Conservation (phyloP, 169 alveolate genomes). For the Plasmodium coatneyi region DNA sequence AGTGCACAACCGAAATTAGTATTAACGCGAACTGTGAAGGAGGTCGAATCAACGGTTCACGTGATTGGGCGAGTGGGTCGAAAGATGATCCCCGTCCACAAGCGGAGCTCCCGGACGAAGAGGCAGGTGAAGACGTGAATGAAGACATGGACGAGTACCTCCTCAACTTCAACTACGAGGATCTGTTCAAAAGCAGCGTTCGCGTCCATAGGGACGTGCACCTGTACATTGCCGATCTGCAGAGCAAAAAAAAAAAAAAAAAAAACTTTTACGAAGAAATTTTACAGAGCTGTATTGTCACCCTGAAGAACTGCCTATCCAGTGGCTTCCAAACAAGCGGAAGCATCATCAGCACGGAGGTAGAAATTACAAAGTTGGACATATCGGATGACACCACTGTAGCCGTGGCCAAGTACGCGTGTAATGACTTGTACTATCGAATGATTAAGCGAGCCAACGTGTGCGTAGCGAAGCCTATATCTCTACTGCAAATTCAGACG, state of each 20-base stretch:
- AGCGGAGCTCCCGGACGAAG: background rate
- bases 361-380: conserved; percentile 50
- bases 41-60: background rate
- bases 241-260: conserved; percentile 42
- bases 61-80: background rate
- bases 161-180: conserved; percentile 46
- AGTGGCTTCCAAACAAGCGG: conserved; percentile 69
- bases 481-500: conserved; percentile 69
- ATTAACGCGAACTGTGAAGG: conserved; percentile 16
- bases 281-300: conserved; percentile 59
- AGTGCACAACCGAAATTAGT: background rate
- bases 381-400: conserved; percentile 47
- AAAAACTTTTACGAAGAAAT: conserved; percentile 58
- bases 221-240: conserved; percentile 30
- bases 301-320: conserved; percentile 62
- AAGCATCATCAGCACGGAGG: conserved; percentile 69
- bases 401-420: conserved; percentile 75
- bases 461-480: conserved; percentile 46
- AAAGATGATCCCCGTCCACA: background rate
- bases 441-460: conserved; percentile 52
- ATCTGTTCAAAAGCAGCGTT: conserved; percentile 36
- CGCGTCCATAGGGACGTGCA: conserved; percentile 22
- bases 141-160: conserved; percentile 54
- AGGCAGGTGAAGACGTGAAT: background rate
- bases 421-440: conserved; percentile 67